Evolutionary conservation across 441 rosid genomes (phyloP).

Genomic region (Euphorbia corollata): DNA sequence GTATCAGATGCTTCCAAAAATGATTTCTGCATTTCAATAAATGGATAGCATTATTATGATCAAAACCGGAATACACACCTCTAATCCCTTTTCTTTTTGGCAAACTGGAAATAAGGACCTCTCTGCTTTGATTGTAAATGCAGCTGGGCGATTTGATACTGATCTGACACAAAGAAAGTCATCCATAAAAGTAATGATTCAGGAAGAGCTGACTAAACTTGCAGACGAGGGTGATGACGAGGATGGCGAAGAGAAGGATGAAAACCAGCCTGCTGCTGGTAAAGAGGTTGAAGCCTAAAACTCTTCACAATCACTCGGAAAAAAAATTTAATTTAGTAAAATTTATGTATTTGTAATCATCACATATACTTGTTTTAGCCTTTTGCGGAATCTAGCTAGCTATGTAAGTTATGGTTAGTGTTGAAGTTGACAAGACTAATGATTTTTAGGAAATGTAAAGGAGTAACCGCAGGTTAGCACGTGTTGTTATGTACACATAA

Average conservation of each 20-base stretch:
- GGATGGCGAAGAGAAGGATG: slow-evolving; percentile 58
- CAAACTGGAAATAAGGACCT: not conserved
- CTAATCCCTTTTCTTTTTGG: not conserved
- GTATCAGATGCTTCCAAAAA: not conserved
- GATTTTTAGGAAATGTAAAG: slow-evolving; percentile 25
- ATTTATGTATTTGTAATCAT: slow-evolving; percentile 15
- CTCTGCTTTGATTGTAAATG: not conserved
- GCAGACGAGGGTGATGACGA: slow-evolving; percentile 76
- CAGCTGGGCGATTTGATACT: slow-evolving; percentile 46
- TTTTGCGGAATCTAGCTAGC: slow-evolving; percentile 18
- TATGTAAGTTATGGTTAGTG: slow-evolving; percentile 31
- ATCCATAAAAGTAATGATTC: slow-evolving; percentile 69
- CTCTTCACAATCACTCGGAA: slow-evolving; percentile 17
- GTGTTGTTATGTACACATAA: slow-evolving; percentile 18
- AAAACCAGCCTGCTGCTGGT: slow-evolving; percentile 26
- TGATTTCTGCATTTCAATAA: not conserved
- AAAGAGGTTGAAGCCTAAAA: slow-evolving; percentile 50
- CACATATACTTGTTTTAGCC: slow-evolving; percentile 21
- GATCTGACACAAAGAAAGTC: slow-evolving; percentile 61
- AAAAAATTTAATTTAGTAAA: slow-evolving; percentile 18
- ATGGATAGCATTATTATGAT: not conserved
- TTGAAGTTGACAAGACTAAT: slow-evolving; percentile 23
- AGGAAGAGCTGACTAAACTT: slow-evolving; percentile 82
- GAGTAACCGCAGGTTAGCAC: slow-evolving; percentile 20
- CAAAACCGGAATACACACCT: too few species aligned